Percentiles rank a stretch among this genome's conserved stretches.
These are phyloP conservation scores for Capsicum baccatum DNA, from an alignment of 257 asterid species.

Conservation along the genomic window DNA sequence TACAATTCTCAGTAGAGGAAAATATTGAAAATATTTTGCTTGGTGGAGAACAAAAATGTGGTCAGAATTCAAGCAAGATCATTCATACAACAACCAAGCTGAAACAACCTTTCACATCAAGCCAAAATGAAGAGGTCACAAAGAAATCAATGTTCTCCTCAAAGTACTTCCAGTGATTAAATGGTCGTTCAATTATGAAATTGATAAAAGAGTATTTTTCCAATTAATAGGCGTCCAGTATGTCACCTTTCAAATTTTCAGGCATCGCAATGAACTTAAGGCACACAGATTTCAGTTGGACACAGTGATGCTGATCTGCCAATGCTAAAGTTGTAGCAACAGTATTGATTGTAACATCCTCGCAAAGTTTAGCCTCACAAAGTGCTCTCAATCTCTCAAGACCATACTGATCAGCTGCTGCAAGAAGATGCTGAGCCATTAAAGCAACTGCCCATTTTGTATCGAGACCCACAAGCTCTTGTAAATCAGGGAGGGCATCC, in stretches of 20 bases:
- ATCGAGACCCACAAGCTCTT: conserved; percentile 32
- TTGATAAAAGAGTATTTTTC: neutral
- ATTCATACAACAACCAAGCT: neutral
- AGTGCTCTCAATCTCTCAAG: conserved; percentile 33
- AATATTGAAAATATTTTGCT: neutral
- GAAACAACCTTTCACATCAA: neutral
- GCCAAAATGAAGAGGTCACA: neutral
- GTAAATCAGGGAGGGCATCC: conserved; percentile 38
- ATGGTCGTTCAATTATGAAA: neutral
- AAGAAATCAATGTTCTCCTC: neutral
- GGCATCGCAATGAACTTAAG: conserved; percentile 31
- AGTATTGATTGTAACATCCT: conserved; percentile 34
- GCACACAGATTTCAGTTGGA: conserved; percentile 33
- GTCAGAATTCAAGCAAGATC: neutral
- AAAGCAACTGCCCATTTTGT: conserved; percentile 31
- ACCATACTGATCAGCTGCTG: conserved; percentile 37
- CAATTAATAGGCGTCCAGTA: neutral
- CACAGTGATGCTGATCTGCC: conserved; percentile 35
- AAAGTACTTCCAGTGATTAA: neutral
- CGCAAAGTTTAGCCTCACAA: conserved; percentile 31
- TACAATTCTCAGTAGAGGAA: neutral
- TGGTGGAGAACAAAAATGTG: neutral
- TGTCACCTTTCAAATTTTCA: conserved; percentile 34
- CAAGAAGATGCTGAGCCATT: conserved; percentile 34
- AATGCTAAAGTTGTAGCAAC: conserved; percentile 38